These are phyloP conservation scores for Pilobolus umbonatus DNA, from an alignment of 192 early-diverging fungal species.

Conservation along the genomic window DNA sequence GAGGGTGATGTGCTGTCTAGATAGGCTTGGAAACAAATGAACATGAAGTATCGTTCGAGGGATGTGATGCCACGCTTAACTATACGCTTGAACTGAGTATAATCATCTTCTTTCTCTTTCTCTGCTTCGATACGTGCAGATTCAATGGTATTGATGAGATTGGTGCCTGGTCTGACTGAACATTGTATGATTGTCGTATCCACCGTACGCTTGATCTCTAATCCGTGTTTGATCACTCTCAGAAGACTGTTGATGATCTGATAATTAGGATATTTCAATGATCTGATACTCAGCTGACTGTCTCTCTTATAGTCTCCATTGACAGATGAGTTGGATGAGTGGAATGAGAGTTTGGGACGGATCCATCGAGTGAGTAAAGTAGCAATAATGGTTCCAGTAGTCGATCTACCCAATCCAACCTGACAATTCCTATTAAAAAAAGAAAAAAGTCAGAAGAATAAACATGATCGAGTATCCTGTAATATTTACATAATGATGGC, in stretches of 20 bases:
- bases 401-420: constrained; percentile 58
- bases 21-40: constrained; percentile 57
- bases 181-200: constrained; percentile 54
- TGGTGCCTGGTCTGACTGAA: constrained; percentile 23
- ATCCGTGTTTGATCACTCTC: constrained; percentile 52
- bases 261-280: constrained; percentile 38
- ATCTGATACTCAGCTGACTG: not conserved
- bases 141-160: constrained; percentile 54
- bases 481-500: constrained; percentile 47
- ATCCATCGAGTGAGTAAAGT: constrained; percentile 32
- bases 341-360: not conserved
- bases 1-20: constrained; percentile 34
- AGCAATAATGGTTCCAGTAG: constrained; percentile 37
- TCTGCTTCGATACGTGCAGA: constrained; percentile 33
- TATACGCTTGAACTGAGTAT: constrained; percentile 4
- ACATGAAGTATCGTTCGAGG: constrained; percentile 48
- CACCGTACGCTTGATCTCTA: constrained; percentile 50
- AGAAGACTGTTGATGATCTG: constrained; percentile 53
- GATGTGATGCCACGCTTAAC: constrained; percentile 29
- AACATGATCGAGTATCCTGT: not conserved
- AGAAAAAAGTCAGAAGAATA: not conserved
- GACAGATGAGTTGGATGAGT: not conserved
- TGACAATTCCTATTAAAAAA: constrained; percentile 47
- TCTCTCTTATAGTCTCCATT: no score
- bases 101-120: constrained; percentile 19